phyloP scores from a whole-genome alignment of 768 basidiomycete species.

The Lactifluus pinguis region DNA sequence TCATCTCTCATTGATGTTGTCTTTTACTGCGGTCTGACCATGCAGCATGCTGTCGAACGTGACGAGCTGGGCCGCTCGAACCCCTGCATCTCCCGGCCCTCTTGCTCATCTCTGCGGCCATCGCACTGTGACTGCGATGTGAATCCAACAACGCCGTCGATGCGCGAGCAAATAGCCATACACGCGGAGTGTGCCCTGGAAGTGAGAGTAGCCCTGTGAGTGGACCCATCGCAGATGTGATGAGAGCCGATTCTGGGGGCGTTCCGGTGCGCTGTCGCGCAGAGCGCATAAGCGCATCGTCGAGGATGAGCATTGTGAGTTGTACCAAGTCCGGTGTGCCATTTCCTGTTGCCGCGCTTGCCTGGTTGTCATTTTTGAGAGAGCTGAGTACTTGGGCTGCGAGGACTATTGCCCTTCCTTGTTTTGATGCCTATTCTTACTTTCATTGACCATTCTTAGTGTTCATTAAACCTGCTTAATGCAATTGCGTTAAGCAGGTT shows the following conservation, averaged over 20 bases:
- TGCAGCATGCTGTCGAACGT: too few relatives aligned
- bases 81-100: too few relatives aligned
- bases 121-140: slow-evolving; percentile 50
- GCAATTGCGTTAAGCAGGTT: too few relatives aligned
- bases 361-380: slow-evolving; percentile 45
- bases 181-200: slow-evolving; percentile 67
- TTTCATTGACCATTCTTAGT: too few relatives aligned
- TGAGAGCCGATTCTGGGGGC: slow-evolving; percentile 48
- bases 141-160: slow-evolving; percentile 70
- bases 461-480: too few relatives aligned
- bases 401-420: too few relatives aligned
- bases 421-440: too few relatives aligned
- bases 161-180: slow-evolving; percentile 84
- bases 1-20: too few relatives aligned
- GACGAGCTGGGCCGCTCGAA: too few relatives aligned
- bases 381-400: slow-evolving; percentile 58
- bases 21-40: too few relatives aligned
- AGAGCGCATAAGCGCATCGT: slow-evolving; percentile 59
- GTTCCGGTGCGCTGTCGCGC: slow-evolving; percentile 27
- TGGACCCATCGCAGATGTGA: slow-evolving; percentile 76
- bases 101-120: slow-evolving; percentile 65
- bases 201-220: slow-evolving; percentile 67
- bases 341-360: slow-evolving; percentile 41
- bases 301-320: slow-evolving; percentile 71
- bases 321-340: slow-evolving; percentile 67